Conservation (phyloP, 2,329 filamentous ascomycete genomes). For the Chrysosporium keratinophilum region DNA sequence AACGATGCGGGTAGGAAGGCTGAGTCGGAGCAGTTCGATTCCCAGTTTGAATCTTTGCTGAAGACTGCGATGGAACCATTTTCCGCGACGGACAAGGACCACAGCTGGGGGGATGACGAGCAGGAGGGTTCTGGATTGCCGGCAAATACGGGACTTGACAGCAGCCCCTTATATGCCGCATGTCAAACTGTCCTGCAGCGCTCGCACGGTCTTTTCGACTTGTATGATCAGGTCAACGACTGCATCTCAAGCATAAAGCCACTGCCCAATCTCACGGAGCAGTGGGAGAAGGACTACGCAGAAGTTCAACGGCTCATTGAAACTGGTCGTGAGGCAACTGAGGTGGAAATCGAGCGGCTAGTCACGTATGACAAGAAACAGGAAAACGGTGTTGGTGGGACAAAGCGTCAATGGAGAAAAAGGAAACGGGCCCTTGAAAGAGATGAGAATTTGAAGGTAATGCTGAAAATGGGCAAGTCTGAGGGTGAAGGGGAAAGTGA, state of each 20-base stretch:
- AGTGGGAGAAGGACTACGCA: constrained; percentile 14
- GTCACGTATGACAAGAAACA: constrained; percentile 9
- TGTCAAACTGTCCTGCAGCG: constrained; percentile 10
- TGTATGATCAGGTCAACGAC: constrained; percentile 11
- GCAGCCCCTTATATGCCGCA: constrained; percentile 12
- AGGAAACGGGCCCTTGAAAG: constrained; percentile 9
- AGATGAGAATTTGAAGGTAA: constrained; percentile 17
- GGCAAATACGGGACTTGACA: not conserved
- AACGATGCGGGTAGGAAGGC: constrained; percentile 3
- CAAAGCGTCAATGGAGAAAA: not conserved
- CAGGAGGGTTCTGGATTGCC: not conserved
- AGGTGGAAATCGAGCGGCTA: constrained; percentile 13
- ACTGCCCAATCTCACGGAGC: constrained; percentile 11
- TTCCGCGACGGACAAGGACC: constrained; percentile 2
- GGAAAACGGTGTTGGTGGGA: not conserved
- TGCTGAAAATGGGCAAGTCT: constrained; percentile 18
- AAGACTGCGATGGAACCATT: constrained; percentile 11
- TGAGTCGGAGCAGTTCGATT: constrained; percentile 13
- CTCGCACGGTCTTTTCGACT: constrained; percentile 10
- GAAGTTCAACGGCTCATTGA: constrained; percentile 17
- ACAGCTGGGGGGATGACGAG: not conserved
- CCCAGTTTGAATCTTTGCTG: constrained; percentile 12
- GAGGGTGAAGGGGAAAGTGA: not conserved
- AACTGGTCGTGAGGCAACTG: constrained; percentile 15
- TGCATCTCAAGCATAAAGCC: constrained; percentile 7